Conservation (phyloP, 2,329 filamentous ascomycete genomes). For the Amauroascus verrucosus region DNA sequence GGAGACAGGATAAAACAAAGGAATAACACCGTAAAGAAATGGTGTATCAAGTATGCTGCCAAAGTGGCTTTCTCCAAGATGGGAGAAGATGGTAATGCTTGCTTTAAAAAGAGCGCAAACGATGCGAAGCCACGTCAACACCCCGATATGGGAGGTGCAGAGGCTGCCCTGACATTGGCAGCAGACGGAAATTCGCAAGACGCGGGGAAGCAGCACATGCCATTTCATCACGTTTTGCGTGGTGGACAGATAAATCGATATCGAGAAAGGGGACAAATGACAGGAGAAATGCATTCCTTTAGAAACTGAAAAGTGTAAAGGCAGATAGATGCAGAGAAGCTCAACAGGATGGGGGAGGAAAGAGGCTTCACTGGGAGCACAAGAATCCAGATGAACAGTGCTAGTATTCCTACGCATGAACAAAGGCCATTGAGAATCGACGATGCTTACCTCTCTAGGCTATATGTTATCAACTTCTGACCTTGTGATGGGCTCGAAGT, state of each 20-base stretch:
- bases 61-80: neutral
- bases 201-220: neutral
- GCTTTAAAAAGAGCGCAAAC: neutral
- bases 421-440: neutral
- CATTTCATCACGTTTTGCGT: neutral
- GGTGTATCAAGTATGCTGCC: neutral
- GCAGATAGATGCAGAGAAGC: too few relatives aligned
- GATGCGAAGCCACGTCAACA: neutral
- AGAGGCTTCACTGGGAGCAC: neutral
- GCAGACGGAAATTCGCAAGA: slow-evolving; percentile 1
- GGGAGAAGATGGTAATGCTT: neutral
- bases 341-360: neutral
- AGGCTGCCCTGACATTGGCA: neutral
- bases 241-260: neutral
- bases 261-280: neutral
- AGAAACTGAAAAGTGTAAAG: neutral
- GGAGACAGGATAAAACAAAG: neutral
- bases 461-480: neutral
- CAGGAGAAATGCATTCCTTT: neutral
- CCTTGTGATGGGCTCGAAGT: neutral
- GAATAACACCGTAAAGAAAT: neutral
- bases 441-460: neutral
- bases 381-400: slow-evolving; percentile 5
- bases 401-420: neutral
- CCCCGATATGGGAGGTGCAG: neutral